Conservation (phyloP, 2,329 filamentous ascomycete genomes). For the Aspergillus uvarum region DNA sequence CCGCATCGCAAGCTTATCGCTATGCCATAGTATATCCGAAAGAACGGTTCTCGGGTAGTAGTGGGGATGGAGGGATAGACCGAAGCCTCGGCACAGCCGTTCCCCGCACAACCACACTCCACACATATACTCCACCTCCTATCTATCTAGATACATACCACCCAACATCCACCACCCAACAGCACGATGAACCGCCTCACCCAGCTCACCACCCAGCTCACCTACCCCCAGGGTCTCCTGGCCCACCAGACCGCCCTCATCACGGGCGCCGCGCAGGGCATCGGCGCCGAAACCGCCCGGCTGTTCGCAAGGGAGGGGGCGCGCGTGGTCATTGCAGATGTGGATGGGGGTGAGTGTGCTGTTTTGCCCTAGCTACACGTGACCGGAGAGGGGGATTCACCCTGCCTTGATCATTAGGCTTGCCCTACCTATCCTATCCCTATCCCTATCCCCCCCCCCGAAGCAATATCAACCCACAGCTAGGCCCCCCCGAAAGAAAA, state of each 20-base stretch:
- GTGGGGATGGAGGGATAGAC: too few relatives aligned
- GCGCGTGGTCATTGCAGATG: slow-evolving; percentile 79
- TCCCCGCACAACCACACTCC: too few relatives aligned
- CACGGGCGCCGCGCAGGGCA: slow-evolving; percentile 82
- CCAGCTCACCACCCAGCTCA: slow-evolving; percentile 76
- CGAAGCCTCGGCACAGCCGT: too few relatives aligned
- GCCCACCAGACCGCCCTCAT: slow-evolving; percentile 81
- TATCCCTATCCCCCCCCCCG: too few relatives aligned
- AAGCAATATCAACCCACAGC: background rate
- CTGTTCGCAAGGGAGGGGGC: slow-evolving; percentile 87
- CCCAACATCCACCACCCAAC: background rate
- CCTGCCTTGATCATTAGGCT: too few relatives aligned
- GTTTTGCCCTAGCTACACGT: background rate
- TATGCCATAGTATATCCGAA: too few relatives aligned
- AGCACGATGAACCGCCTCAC: slow-evolving; percentile 55
- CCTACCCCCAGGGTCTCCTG: slow-evolving; percentile 77
- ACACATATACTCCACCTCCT: too few relatives aligned
- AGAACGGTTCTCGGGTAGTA: too few relatives aligned
- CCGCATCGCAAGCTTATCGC: too few relatives aligned
- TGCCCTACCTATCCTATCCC: too few relatives aligned
- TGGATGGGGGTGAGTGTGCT: slow-evolving; percentile 63
- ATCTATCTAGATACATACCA: too few relatives aligned
- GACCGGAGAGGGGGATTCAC: too few relatives aligned
- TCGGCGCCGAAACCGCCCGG: slow-evolving; percentile 78
- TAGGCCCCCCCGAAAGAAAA: background rate